Evolutionary conservation across 2,329 filamentous ascomycete genomes (phyloP).

Genomic region (Sphaerulina vaccinii): DNA sequence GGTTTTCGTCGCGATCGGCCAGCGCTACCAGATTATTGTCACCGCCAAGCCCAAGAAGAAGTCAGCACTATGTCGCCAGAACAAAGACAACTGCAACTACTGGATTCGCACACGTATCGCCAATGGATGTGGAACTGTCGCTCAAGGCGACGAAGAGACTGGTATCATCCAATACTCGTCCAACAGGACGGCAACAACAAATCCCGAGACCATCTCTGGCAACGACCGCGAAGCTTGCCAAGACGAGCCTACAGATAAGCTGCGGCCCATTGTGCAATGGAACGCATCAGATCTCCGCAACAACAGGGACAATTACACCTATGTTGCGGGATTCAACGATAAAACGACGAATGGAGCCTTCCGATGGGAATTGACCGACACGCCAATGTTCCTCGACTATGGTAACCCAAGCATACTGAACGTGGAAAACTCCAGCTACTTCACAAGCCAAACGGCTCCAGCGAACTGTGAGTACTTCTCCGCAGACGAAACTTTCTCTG

Average conservation of each 20-base stretch:
- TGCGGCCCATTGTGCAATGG: constrained; percentile 34
- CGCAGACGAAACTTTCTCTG: no score
- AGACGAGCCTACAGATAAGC: constrained; percentile 31
- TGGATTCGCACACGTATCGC: constrained; percentile 32
- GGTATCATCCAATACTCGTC: constrained; percentile 31
- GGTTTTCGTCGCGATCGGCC: constrained; percentile 37
- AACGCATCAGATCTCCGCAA: constrained; percentile 24
- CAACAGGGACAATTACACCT: constrained; percentile 24
- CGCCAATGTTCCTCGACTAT: constrained; percentile 32
- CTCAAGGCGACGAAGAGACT: constrained; percentile 28
- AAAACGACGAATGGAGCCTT: constrained; percentile 16
- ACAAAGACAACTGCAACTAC: constrained; percentile 25
- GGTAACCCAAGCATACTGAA: constrained; percentile 32
- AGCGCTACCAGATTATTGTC: constrained; percentile 38
- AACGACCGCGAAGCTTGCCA: constrained; percentile 26
- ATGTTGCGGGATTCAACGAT: constrained; percentile 24
- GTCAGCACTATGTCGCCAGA: neutral
- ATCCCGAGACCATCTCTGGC: constrained; percentile 21
- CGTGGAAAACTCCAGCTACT: constrained; percentile 25
- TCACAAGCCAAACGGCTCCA: constrained; percentile 6
- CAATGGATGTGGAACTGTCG: constrained; percentile 33
- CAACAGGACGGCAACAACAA: constrained; percentile 5
- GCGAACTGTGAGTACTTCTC: constrained; percentile 10
- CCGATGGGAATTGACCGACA: constrained; percentile 32
- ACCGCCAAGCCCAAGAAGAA: constrained; percentile 26